phyloP scores from a whole-genome alignment of 2,329 filamentous ascomycete genomes.

The Bertia moriformis region DNA sequence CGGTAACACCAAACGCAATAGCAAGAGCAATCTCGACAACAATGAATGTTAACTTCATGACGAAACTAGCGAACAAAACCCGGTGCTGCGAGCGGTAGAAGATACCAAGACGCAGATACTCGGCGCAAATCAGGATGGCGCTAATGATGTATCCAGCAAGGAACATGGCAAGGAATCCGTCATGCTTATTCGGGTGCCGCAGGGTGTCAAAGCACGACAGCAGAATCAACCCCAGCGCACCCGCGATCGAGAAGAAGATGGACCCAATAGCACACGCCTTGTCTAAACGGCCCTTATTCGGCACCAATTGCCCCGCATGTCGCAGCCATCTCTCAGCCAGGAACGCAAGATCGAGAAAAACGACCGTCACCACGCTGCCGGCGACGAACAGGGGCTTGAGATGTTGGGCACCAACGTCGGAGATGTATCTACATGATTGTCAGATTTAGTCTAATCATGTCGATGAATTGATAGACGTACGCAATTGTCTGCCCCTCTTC shows the following conservation, averaged over 20 bases:
- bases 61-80: not conserved
- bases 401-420: conserved; percentile 39
- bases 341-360: not conserved
- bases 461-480: not conserved
- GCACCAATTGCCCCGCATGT: not conserved
- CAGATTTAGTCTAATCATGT: conserved; percentile 3
- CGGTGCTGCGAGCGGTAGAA: conserved; percentile 4
- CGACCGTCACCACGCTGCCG: conserved; percentile 26
- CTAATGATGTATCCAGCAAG: conserved; percentile 1
- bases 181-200: not conserved
- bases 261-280: conserved; percentile 16
- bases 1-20: not conserved
- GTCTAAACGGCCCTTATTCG: not conserved
- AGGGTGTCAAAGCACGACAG: not conserved
- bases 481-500: not conserved
- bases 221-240: not conserved
- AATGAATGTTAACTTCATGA: not conserved
- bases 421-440: conserved; percentile 19
- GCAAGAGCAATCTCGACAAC: not conserved
- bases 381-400: conserved; percentile 50
- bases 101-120: not conserved
- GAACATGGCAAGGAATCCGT: conserved; percentile 1
- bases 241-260: conserved; percentile 10
- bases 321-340: not conserved
- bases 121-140: not conserved